These are phyloP conservation scores for Aristolochia fimbriata DNA, from an alignment of 164 flowering plant species.

Conservation along the genomic window DNA sequence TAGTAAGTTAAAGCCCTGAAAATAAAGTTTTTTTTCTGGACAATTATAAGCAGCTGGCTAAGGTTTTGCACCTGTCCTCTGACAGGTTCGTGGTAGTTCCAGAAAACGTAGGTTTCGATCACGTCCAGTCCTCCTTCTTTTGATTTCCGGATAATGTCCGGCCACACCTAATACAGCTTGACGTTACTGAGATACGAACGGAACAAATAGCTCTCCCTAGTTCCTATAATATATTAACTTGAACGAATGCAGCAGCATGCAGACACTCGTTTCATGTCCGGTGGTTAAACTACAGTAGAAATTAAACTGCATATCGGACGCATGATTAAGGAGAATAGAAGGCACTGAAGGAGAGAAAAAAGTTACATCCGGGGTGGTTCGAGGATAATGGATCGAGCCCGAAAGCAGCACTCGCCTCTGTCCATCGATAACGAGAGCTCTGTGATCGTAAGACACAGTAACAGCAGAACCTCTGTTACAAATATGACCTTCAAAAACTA, in stretches of 20 bases:
- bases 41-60: neutral
- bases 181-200: too few species aligned
- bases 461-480: slow-evolving; percentile 12
- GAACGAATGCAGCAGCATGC: too few species aligned
- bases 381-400: slow-evolving; percentile 62
- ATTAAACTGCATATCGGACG: too few species aligned
- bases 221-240: too few species aligned
- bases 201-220: too few species aligned
- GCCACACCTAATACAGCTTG: slow-evolving; percentile 32
- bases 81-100: slow-evolving; percentile 56
- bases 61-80: slow-evolving; percentile 29
- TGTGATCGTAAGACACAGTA: slow-evolving; percentile 45
- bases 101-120: slow-evolving; percentile 54
- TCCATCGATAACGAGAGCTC: slow-evolving; percentile 59
- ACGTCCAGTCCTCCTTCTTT: slow-evolving; percentile 62
- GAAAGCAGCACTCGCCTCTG: slow-evolving; percentile 43
- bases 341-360: neutral
- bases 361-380: slow-evolving; percentile 50
- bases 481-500: slow-evolving; percentile 6
- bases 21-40: too few species aligned
- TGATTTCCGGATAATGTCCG: slow-evolving; percentile 39
- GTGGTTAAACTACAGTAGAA: too few species aligned
- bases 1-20: too few species aligned
- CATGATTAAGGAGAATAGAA: neutral
- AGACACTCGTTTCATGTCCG: too few species aligned